Evolutionary conservation across 257 asterid genomes (phyloP).

Genomic region (Solanum gandarillasii): DNA sequence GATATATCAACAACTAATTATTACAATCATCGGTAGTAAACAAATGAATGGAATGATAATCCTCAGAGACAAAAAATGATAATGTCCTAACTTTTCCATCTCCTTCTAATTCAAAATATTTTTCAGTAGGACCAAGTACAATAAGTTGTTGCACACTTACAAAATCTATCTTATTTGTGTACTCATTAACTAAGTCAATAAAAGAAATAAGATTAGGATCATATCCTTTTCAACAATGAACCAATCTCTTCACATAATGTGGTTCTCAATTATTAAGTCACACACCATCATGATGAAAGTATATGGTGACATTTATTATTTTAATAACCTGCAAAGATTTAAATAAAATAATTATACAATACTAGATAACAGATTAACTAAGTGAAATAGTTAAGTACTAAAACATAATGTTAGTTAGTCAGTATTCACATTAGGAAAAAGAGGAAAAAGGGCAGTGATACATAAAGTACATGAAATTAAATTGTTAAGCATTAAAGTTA

Average conservation of each 20-base stretch:
- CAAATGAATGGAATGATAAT: too few species aligned
- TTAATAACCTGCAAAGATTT: background rate
- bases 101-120: too few species aligned
- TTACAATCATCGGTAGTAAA: too few species aligned
- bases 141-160: background rate
- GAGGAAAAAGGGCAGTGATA: background rate
- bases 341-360: background rate
- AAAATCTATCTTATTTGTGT: background rate
- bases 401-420: background rate
- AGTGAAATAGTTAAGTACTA: background rate
- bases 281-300: background rate
- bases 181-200: background rate
- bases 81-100: too few species aligned
- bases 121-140: too few species aligned
- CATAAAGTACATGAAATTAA: background rate
- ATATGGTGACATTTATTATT: background rate
- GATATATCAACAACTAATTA: too few species aligned
- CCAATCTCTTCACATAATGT: background rate
- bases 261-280: too few species aligned
- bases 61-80: too few species aligned
- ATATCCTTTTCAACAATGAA: background rate
- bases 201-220: background rate
- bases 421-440: background rate
- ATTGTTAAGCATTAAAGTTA: too few species aligned
- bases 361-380: background rate